Evolutionary conservation across 495 filamentous ascomycete genomes (phyloP), one percentile per base, ranked within the genome.

Genomic region (Daldinia decipiens): DNA sequence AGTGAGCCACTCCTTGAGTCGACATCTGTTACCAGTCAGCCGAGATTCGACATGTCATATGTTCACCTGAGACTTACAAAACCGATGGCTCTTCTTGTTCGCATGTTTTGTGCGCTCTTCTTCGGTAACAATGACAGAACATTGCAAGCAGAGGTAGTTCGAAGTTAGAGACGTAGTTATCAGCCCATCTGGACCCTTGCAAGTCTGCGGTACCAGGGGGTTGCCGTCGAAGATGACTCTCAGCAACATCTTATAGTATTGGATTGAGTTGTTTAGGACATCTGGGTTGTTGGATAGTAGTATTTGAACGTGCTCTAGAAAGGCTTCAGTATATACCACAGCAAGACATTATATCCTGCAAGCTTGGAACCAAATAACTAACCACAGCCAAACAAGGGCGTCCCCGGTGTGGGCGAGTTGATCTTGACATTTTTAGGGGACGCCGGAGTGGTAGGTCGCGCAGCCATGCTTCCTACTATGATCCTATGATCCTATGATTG

Each of bases 1-100:
- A 97, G 74, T 53, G 87, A 84, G 5, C 92, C 93, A 67, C 82
- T 88, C 61, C 90, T 84, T 3, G 93, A 95, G 71, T 97, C 94
- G 65, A 96, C 90, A 75, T 93, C 93, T 96, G 57, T 21, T 34
- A 9, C 36, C 55, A 21, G 47, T 70, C 2, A 62, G 64, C 65
- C 8, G 47, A 39, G 11, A 52, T 4, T 54, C 43, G 70, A 71
- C 43, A 78, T 53, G 59, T 8, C 34, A 45, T 24, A 51, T 31
- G 3, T 17, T 39, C 51, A 17, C 19, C 31, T 5, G 27, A 6
- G 53, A 81, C 86, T 26, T 83, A 93, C 90, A 90, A 70, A 93
- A 91, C 36, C 82, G 80, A 68, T 93, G 91, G 43, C 77, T 69
- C 66, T 87, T 90, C 54, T 83, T 82, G 19, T 79, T 81, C 0